Evolutionary conservation across 2,329 filamentous ascomycete species (phyloP).

Genomic region (Cladosporium sp.): DNA sequence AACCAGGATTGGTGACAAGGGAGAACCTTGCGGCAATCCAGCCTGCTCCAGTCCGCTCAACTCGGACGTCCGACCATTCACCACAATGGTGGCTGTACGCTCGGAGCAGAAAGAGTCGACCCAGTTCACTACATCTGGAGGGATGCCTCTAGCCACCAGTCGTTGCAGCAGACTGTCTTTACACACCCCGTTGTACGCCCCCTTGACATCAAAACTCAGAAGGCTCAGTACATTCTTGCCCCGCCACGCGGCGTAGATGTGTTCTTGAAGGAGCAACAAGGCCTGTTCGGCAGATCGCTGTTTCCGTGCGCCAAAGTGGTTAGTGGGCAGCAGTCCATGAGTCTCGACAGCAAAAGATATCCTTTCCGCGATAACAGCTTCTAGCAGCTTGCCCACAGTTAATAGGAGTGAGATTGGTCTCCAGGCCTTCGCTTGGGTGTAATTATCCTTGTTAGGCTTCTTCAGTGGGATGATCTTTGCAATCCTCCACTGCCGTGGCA

Average conservation of each 20-base stretch:
- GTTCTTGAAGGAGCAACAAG: not conserved
- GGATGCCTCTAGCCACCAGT: slow-evolving; percentile 27
- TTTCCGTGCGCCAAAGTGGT: not conserved
- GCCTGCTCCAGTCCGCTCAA: not conserved
- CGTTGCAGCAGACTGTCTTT: slow-evolving; percentile 17
- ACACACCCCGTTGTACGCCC: slow-evolving; percentile 36
- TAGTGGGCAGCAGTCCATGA: not conserved
- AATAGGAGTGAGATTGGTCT: slow-evolving; percentile 23
- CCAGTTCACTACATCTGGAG: slow-evolving; percentile 19
- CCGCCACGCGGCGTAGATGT: not conserved
- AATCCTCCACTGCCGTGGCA: too few relatives aligned
- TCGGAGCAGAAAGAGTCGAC: slow-evolving; percentile 26
- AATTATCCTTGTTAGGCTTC: too few relatives aligned
- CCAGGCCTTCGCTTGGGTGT: slow-evolving; percentile 16
- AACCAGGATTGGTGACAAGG: slow-evolving; percentile 29
- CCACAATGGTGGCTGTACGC: slow-evolving; percentile 13
- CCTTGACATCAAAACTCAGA: slow-evolving; percentile 36
- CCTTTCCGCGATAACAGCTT: slow-evolving; percentile 1
- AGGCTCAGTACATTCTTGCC: slow-evolving; percentile 15
- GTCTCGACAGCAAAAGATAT: not conserved
- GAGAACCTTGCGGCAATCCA: slow-evolving; percentile 29
- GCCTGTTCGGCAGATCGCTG: not conserved
- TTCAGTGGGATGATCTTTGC: too few relatives aligned
- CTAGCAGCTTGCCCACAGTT: slow-evolving; percentile 22
- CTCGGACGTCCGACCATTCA: slow-evolving; percentile 8